These are phyloP conservation scores for Fabrea salina DNA, from an alignment of 169 alveolate species.

Conservation along the genomic window DNA sequence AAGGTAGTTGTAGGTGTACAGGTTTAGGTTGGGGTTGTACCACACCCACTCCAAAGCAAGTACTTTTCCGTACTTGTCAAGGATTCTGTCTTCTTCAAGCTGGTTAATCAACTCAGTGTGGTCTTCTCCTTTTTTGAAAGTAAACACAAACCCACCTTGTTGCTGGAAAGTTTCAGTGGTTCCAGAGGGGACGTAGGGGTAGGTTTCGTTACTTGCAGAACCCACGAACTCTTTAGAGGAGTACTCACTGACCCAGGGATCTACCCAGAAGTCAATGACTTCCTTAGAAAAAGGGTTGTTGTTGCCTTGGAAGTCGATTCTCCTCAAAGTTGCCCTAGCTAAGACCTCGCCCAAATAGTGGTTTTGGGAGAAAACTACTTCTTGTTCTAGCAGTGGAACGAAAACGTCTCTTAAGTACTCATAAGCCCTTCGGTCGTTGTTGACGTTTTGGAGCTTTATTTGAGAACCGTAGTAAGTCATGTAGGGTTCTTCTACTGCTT, in stretches of 20 bases:
- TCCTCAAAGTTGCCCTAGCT: not conserved
- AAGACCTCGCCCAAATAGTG: not conserved
- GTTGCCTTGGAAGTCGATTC: not conserved
- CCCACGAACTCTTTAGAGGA: too few species aligned
- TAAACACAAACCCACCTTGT: not conserved
- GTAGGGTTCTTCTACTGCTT: not conserved
- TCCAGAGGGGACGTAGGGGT: not conserved
- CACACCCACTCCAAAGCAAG: conserved; percentile 8
- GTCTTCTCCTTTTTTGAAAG: not conserved
- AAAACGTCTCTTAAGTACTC: not conserved
- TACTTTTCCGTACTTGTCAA: not conserved
- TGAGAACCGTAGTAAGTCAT: not conserved
- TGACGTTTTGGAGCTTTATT: not conserved
- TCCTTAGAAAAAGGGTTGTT: not conserved
- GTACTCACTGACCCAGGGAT: too few species aligned
- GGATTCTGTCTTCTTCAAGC: not conserved
- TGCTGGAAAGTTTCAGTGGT: not conserved
- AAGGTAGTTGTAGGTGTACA: not conserved
- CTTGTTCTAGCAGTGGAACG: not conserved
- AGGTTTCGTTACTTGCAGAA: too few species aligned
- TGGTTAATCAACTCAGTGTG: not conserved
- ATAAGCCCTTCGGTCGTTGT: not conserved
- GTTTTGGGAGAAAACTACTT: not conserved
- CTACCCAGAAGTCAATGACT: too few species aligned
- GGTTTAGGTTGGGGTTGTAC: not conserved